Evolutionary conservation across 306 rosid species (phyloP).

Genomic region (Cucumis sativus): Cucumber_9930_V3 NC_026659.2:25890501-25891000

Average conservation of each 20-base stretch:
- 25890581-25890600: background rate
- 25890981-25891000: background rate
- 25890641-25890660: background rate
- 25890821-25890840: background rate
- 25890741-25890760: background rate
- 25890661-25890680: background rate
- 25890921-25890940: background rate
- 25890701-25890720: background rate
- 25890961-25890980: background rate
- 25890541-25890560: background rate
- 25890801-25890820: background rate
- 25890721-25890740: background rate
- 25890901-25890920: background rate
- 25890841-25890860: background rate
- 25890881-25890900: background rate
- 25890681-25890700: background rate
- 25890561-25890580: background rate
- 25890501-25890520: background rate
- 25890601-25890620: background rate
- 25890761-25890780: background rate
- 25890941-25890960: conserved; percentile 6
- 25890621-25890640: background rate
- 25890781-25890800: background rate
- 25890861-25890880: background rate
- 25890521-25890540: background rate